Evolutionary conservation across 768 basidiomycete species (phyloP).

Genomic region (Neoboletus magnificus): DNA sequence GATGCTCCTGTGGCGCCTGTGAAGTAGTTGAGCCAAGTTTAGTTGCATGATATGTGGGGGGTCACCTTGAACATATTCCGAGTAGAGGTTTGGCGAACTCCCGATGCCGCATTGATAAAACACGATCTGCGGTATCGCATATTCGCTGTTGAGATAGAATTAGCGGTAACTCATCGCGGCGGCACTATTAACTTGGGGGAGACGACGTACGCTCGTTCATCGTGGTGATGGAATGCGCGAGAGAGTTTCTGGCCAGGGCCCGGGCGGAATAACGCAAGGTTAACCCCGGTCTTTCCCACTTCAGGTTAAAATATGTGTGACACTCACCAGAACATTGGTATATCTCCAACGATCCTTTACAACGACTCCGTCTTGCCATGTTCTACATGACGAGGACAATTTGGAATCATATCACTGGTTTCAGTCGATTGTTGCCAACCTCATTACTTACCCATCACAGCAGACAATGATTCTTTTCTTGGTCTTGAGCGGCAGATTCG

Average conservation of each 20-base stretch:
- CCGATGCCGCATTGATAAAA: conserved; percentile 65
- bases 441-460: conserved; percentile 61
- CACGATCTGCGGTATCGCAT: conserved; percentile 56
- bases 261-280: not conserved
- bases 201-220: conserved; percentile 36
- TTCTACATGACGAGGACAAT: conserved; percentile 37
- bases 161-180: not conserved
- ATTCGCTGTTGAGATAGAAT: conserved; percentile 23
- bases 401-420: not conserved
- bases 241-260: conserved; percentile 48
- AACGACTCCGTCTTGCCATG: conserved; percentile 67
- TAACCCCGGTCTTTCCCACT: not conserved
- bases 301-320: not conserved
- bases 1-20: conserved; percentile 62
- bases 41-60: not conserved
- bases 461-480: conserved; percentile 68
- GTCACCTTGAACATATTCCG: conserved; percentile 59
- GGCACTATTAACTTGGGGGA: not conserved
- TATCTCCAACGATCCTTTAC: conserved; percentile 43
- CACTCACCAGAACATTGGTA: conserved; percentile 54
- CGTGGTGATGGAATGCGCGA: conserved; percentile 49
- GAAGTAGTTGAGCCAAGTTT: conserved; percentile 7
- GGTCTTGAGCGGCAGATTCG: conserved; percentile 11
- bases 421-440: not conserved
- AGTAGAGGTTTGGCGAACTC: conserved; percentile 54